phyloP scores from a whole-genome alignment of 139 green algal genomes.

The Picochlorum sp. region DNA sequence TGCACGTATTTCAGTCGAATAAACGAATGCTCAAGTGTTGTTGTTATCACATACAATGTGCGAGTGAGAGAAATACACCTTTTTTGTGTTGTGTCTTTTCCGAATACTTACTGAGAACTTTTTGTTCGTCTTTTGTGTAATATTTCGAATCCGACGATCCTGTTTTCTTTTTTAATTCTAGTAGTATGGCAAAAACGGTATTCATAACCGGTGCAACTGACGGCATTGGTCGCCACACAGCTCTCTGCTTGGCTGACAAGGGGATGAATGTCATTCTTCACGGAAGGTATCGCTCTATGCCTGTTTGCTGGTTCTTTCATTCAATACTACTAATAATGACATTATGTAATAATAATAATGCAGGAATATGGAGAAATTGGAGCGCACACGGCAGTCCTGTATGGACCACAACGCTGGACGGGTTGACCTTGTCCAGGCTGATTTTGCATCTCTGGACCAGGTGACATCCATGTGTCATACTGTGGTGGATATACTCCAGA shows the following conservation, averaged over 20 bases:
- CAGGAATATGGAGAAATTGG: not conserved
- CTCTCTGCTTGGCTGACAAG: slow-evolving; percentile 25
- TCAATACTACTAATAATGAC: not conserved
- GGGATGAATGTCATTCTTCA: slow-evolving; percentile 54
- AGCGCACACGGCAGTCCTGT: no score
- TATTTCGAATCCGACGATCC: no score
- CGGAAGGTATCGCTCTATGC: slow-evolving; percentile 16
- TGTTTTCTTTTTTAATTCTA: no score
- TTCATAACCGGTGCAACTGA: slow-evolving; percentile 43
- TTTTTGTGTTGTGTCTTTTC: slow-evolving; percentile 4
- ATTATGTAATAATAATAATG: no score
- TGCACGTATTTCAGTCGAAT: no score
- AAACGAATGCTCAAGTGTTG: no score
- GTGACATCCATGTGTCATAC: slow-evolving; percentile 32
- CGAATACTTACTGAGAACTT: not conserved
- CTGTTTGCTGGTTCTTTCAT: not conserved
- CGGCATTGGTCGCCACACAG: slow-evolving; percentile 61
- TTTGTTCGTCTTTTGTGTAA: slow-evolving; percentile 8
- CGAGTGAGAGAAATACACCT: slow-evolving; percentile 5
- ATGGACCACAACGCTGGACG: not conserved
- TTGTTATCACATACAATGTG: not conserved
- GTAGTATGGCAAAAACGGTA: slow-evolving; percentile 16
- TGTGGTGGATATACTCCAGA: slow-evolving; percentile 14
- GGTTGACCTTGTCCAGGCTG: not conserved
- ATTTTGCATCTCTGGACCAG: slow-evolving; percentile 36